Percentiles rank a stretch among this genome's conserved stretches.
These are phyloP conservation scores for Pseudopyricularia javanii DNA, from an alignment of 2,329 filamentous ascomycete species.

Conservation along the genomic window DNA sequence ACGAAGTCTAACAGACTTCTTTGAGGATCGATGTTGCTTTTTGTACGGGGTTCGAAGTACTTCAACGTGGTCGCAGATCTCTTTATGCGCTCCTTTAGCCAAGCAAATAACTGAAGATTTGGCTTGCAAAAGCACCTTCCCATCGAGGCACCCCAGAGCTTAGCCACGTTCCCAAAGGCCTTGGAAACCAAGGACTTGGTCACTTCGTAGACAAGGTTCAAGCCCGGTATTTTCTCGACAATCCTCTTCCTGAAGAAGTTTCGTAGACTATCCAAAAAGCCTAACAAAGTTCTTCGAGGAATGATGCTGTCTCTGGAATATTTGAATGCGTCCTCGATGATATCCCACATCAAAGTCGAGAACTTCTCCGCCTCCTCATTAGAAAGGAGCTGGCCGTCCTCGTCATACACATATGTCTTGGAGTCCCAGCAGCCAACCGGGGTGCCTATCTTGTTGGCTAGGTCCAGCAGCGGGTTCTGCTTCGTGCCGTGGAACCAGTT, in stretches of 20 bases:
- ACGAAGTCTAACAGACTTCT: not conserved
- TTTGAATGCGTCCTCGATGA: constrained; percentile 55
- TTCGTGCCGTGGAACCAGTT: constrained; percentile 71
- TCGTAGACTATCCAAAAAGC: constrained; percentile 38
- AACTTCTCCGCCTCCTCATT: constrained; percentile 30
- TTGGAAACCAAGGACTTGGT: no score
- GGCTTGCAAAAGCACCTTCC: no score
- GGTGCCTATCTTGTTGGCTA: constrained; percentile 50
- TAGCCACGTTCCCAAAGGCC: no score
- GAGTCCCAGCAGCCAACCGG: constrained; percentile 34
- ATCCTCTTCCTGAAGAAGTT: constrained; percentile 35
- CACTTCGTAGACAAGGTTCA: no score
- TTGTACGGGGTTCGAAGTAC: constrained; percentile 45
- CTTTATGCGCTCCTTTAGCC: no score
- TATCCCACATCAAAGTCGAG: constrained; percentile 50
- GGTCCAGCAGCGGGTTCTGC: constrained; percentile 56
- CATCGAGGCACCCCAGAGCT: no score
- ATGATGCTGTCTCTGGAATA: constrained; percentile 33
- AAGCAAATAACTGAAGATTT: no score
- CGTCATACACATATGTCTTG: constrained; percentile 41
- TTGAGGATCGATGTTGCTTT: constrained; percentile 27
- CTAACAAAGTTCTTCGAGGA: no score
- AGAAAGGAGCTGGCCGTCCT: constrained; percentile 38
- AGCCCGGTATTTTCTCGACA: no score
- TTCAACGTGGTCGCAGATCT: no score